Percentiles rank a stretch among this genome's conserved stretches.
Evolutionary conservation across 1,284 basidiomycete species (phyloP).

Genomic region (Peniophora sp.): DNA sequence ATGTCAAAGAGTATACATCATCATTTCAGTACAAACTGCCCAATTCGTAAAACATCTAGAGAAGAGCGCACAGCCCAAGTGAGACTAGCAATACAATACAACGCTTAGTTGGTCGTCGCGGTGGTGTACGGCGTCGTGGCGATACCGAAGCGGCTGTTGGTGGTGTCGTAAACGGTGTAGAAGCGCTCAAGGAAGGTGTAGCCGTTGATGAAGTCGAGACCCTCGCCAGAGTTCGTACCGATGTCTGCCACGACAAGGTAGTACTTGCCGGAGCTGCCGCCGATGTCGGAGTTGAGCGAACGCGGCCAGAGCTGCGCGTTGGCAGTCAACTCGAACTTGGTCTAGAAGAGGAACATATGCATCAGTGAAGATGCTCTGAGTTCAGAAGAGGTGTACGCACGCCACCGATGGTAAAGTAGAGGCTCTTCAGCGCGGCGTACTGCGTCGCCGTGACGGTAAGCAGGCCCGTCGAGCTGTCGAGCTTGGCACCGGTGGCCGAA

Average conservation of each 20-base stretch:
- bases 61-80: background rate
- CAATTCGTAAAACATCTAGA: no score
- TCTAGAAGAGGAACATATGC: constrained; percentile 13
- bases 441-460: constrained; percentile 28
- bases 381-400: constrained; percentile 15
- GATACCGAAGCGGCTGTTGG: constrained; percentile 40
- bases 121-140: constrained; percentile 48
- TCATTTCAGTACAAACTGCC: no score
- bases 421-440: constrained; percentile 28
- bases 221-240: constrained; percentile 20
- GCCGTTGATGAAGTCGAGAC: constrained; percentile 36
- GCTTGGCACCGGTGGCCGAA: constrained; percentile 26
- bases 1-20: no score
- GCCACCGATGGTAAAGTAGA: constrained; percentile 33
- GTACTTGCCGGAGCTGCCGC: constrained; percentile 29
- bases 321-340: constrained; percentile 29
- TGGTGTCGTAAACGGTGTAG: constrained; percentile 25
- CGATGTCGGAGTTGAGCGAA: constrained; percentile 31
- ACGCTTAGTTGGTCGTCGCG: constrained; percentile 43
- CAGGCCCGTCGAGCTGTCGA: constrained; percentile 30
- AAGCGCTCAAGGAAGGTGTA: constrained; percentile 38
- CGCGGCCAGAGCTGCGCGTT: constrained; percentile 46
- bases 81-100: background rate
- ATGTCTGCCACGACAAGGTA: constrained; percentile 37
- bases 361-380: background rate